These are phyloP conservation scores for Gossypium anomalum DNA, from an alignment of 345 rosid genomes.

Conservation along the genomic window DNA sequence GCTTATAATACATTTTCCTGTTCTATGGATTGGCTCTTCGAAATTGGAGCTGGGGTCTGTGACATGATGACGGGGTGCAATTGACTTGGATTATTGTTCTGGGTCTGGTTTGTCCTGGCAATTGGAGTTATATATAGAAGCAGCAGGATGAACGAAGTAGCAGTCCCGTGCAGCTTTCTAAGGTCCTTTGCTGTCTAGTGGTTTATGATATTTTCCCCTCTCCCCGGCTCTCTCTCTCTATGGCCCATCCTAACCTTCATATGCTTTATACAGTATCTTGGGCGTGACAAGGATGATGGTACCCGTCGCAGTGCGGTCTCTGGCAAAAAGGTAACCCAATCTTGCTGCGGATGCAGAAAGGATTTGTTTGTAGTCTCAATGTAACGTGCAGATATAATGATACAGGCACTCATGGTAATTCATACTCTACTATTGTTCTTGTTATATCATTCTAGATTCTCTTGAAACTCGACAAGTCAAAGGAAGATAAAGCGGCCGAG, in stretches of 20 bases:
- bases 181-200: constrained; percentile 41
- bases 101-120: constrained; percentile 60
- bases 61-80: constrained; percentile 63
- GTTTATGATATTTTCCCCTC: not conserved
- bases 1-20: constrained; percentile 69
- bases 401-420: not conserved
- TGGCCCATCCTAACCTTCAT: not conserved
- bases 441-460: constrained; percentile 47
- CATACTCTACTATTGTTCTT: not conserved
- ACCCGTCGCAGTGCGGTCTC: constrained; percentile 94
- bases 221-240: not conserved
- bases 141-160: constrained; percentile 64
- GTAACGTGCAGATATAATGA: not conserved
- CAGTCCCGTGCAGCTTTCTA: constrained; percentile 89
- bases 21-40: constrained; percentile 73
- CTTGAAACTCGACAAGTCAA: constrained; percentile 83
- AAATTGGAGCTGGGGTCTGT: constrained; percentile 95
- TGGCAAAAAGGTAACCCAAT: constrained; percentile 73
- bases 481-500: constrained; percentile 92
- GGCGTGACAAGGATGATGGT: constrained; percentile 71
- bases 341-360: not conserved
- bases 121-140: constrained; percentile 73
- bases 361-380: too few species aligned
- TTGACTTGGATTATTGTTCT: constrained; percentile 54
- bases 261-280: constrained; percentile 52